Percentiles rank a stretch among this genome's conserved stretches.
Conservation (phyloP, 2,329 filamentous ascomycete genomes). For the Verticillium albo-atrum region DNA sequence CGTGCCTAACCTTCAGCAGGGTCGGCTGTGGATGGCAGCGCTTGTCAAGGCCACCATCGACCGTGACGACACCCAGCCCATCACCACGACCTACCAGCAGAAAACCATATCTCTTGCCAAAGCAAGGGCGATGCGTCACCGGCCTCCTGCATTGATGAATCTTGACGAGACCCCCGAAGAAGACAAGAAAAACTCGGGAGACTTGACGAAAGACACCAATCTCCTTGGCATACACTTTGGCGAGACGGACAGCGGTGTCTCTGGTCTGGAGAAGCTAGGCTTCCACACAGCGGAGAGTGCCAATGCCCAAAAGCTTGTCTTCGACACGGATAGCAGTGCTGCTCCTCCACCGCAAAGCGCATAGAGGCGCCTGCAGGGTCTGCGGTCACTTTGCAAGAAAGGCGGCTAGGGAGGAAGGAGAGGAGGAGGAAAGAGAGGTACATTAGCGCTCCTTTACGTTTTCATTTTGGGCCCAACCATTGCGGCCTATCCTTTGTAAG, state of each 20-base stretch:
- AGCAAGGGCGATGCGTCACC: conserved; percentile 80
- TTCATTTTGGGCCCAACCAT: neutral
- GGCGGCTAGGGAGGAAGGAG: too few relatives aligned
- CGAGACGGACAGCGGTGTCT: conserved; percentile 37
- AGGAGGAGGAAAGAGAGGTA: too few relatives aligned
- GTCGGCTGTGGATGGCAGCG: conserved; percentile 95
- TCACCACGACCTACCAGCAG: conserved; percentile 92
- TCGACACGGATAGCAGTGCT: conserved; percentile 21
- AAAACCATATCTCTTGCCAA: conserved; percentile 93
- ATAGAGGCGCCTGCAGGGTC: conserved; percentile 6
- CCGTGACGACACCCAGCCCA: conserved; percentile 72
- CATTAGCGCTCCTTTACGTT: neutral
- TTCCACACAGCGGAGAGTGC: conserved; percentile 27
- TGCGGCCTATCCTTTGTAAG: neutral
- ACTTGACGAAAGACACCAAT: conserved; percentile 23
- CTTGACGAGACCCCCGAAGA: conserved; percentile 41
- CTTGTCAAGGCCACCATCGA: conserved; percentile 99
- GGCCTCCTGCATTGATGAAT: conserved; percentile 84
- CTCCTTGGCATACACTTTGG: conserved; percentile 38
- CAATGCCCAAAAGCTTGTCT: conserved; percentile 14
- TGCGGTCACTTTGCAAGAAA: neutral
- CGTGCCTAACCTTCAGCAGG: conserved; percentile 82
- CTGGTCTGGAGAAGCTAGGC: conserved; percentile 35
- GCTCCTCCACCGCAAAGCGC: conserved; percentile 23
- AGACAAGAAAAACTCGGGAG: conserved; percentile 18